Evolutionary conservation across 139 green algal genomes (phyloP).

Genomic region (Nannochloris sp.): DNA sequence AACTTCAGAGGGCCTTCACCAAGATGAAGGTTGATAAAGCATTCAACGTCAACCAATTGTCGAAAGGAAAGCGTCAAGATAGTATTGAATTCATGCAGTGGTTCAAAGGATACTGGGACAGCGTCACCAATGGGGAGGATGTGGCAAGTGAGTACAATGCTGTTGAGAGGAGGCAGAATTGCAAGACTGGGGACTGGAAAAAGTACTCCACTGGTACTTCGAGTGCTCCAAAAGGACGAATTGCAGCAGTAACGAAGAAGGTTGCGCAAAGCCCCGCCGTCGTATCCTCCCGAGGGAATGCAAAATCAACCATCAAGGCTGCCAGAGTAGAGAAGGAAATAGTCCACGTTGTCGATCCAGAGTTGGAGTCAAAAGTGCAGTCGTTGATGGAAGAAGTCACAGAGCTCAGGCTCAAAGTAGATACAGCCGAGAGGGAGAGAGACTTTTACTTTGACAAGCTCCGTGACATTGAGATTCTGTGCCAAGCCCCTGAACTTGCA

Average conservation of each 20-base stretch:
- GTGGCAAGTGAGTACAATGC: constrained; percentile 49
- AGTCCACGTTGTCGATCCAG: constrained; percentile 1
- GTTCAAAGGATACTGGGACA: constrained; percentile 81
- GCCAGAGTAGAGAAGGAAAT: constrained; percentile 1
- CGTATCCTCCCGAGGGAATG: neutral
- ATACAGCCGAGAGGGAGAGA: constrained; percentile 71
- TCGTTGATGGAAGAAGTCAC: constrained; percentile 34
- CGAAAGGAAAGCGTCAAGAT: constrained; percentile 88
- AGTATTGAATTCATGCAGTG: constrained; percentile 98
- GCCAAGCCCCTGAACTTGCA: constrained; percentile 65
- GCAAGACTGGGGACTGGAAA: constrained; percentile 55
- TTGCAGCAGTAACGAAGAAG: neutral
- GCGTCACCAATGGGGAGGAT: constrained; percentile 36
- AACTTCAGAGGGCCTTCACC: constrained; percentile 89
- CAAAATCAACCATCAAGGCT: constrained; percentile 5
- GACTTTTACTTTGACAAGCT: constrained; percentile 96
- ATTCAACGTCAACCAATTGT: constrained; percentile 81
- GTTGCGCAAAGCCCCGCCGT: no score
- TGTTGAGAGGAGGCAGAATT: constrained; percentile 19
- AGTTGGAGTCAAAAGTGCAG: constrained; percentile 10
- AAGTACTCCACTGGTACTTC: constrained; percentile 3
- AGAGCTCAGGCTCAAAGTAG: constrained; percentile 66
- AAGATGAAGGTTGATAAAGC: constrained; percentile 81
- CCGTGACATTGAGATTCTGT: constrained; percentile 95
- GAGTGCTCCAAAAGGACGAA: neutral